Base-by-base conservation (phyloP, 352 stramenopile genomes). In the Phytophthora pistaciae region DNA sequence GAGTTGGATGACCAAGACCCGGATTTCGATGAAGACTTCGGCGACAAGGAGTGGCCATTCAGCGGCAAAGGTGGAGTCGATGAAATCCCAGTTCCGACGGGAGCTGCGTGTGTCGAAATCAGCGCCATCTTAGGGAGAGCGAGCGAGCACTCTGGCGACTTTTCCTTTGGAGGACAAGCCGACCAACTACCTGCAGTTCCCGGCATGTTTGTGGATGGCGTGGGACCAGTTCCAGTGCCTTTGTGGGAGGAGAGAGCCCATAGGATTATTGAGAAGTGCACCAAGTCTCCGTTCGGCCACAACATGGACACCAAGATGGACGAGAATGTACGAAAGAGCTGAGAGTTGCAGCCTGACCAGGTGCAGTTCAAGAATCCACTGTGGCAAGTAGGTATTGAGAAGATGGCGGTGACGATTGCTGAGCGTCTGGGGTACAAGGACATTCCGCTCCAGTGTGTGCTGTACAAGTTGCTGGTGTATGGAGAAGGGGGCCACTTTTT, bases 401-500 rank as follows among this genome's bases (percentile, higher is more conserved):
- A 54, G 21, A 40, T 72, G 36, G 36, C 55, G 25, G 25, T 36
- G 13, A 14, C 33, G 6, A 61, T 64, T 44, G 64, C 44, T 18
- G 16, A 64, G 8, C 63, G 31, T 0, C 48, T 68, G 5, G 44
- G 66, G 4, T 72, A 68, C 58, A 63, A 60, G 31, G 40, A 21
- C 21, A 31, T 72, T 23, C 31, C 66, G 5, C 50, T 72, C 25
- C 56, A 56, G 20, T 60, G 55, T 33, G n/a, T 21, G 5, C 13
- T 60, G 20, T 60, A 59, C 29, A 59, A 59, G n/a, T 16, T 59
- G 53, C 25, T 57, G 46, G 25, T 33, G 59, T 49, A 56, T 27
- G 44, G 80, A 73, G 18, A 69, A 36, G 78, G 68, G 18, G 71
- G 70, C 50, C 79, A 85, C 49, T 88, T 84, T 53, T 53, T 70